Base-by-base conservation (phyloP, 352 stramenopile genomes). In the Blastocystis sp. region DNA sequence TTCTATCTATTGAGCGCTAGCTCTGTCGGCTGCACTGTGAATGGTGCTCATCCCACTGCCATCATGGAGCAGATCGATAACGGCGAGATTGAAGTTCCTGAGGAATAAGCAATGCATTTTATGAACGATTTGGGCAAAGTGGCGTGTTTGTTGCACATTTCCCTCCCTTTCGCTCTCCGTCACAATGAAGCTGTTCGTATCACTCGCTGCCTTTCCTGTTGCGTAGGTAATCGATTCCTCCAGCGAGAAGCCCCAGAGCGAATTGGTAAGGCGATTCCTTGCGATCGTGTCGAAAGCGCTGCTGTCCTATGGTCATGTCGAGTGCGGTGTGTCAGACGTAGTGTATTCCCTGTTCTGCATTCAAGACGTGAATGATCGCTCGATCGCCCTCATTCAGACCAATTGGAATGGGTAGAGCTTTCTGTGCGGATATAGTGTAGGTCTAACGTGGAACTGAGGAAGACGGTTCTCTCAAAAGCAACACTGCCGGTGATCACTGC, bases 1-100 rank as follows among this genome's bases (percentile, higher is more conserved):
- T 80, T 96, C 96, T 88, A 99, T 99, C 94, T 99, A 99, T n/a
- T 80, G 13, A 63, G 19, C 19, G 24, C 10, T 67, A 80, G 96
- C 91, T 99, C 97, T 89, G 96, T 99, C 90, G 97, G 97, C 92
- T 99, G 97, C 95, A 99, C 97, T 89, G 97, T 99, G 88, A 98
- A 99, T 92, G 97, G 97, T 90, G 94, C 98, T 93, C 94, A 95
- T 90, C 97, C 97, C 50, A 96, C 94, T 85, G 96, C 98, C 92
- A 98, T 99, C 92, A 96, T 98, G 93, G 91, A 92, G 67, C 93
- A 96, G 91, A 98, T 99, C 92, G 94, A 96, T 80, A 96, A 98
- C 92, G 96, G 96, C 91, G 95, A 98, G 92, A 92, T 98, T 90
- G 96, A 98, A 92, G 98, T 98, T 92, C 96, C 96, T 88, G 95